Percentiles rank a stretch among this genome's conserved stretches.
Evolutionary conservation across 305 asterid species (phyloP).

Genomic region (Withania somnifera): DNA sequence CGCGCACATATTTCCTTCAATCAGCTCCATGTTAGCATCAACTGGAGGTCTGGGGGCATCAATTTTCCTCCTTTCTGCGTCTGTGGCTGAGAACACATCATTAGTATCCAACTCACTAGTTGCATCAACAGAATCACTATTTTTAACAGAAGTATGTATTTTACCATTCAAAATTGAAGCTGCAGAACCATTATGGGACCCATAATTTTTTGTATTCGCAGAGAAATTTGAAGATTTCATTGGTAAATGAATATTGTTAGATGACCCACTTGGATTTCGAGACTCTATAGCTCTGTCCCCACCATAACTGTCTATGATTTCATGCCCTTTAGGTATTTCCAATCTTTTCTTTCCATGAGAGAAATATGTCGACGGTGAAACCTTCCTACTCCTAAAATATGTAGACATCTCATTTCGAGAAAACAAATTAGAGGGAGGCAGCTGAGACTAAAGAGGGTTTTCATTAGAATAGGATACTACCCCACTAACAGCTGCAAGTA

Average conservation of each 20-base stretch:
- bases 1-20: constrained; percentile 75
- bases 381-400: constrained; percentile 43
- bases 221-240: constrained; percentile 12
- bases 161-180: constrained; percentile 19
- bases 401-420: constrained; percentile 71
- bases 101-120: constrained; percentile 21
- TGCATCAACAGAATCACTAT: constrained; percentile 26
- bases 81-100: constrained; percentile 19
- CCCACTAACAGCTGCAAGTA: constrained; percentile 16
- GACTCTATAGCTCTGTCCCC: constrained; percentile 17
- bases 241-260: constrained; percentile 18
- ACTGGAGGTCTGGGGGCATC: constrained; percentile 42
- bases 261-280: constrained; percentile 29
- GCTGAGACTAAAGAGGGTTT: constrained; percentile 69
- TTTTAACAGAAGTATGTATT: constrained; percentile 16
- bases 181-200: constrained; percentile 17
- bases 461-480: constrained; percentile 28
- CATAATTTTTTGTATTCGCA: constrained; percentile 20
- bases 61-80: constrained; percentile 19
- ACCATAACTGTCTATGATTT: constrained; percentile 16
- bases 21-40: constrained; percentile 50
- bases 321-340: constrained; percentile 23
- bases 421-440: constrained; percentile 68
- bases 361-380: constrained; percentile 62
- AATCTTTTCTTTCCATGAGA: constrained; percentile 42